Percentiles rank a stretch among this genome's conserved stretches.
These are phyloP conservation scores for Wickerhamomyces xylosicus DNA, from an alignment of 805 yeast genomes.

Conservation along the genomic window DNA sequence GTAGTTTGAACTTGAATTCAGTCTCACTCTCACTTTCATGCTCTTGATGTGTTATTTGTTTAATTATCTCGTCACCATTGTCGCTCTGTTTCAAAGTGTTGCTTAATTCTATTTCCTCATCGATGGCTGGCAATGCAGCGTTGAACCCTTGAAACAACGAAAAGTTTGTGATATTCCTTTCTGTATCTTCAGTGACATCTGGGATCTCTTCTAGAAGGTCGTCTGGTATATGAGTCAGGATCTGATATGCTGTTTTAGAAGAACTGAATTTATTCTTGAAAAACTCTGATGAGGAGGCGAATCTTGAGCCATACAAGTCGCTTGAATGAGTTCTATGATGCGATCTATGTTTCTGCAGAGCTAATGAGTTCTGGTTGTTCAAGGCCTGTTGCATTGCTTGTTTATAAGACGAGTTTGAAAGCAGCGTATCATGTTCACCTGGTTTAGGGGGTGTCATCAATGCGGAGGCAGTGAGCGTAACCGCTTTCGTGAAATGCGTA, in stretches of 20 bases:
- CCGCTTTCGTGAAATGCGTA: slow-evolving; percentile 32
- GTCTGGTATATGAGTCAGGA: slow-evolving; percentile 46
- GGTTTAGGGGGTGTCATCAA: slow-evolving; percentile 23
- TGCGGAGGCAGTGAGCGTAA: slow-evolving; percentile 48
- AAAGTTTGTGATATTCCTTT: slow-evolving; percentile 26
- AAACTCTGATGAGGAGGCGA: slow-evolving; percentile 26
- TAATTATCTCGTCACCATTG: slow-evolving; percentile 11
- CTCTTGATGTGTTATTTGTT: slow-evolving; percentile 16
- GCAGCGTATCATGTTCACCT: slow-evolving; percentile 22
- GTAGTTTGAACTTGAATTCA: slow-evolving; percentile 20
- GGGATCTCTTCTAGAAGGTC: slow-evolving; percentile 51
- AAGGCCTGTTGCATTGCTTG: slow-evolving; percentile 36
- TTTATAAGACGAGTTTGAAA: slow-evolving; percentile 30
- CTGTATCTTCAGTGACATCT: slow-evolving; percentile 11
- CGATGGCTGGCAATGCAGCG: slow-evolving; percentile 44
- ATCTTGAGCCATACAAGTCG: slow-evolving; percentile 17
- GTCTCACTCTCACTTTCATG: slow-evolving; percentile 8
- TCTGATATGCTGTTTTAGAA: slow-evolving; percentile 33
- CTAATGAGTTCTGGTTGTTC: slow-evolving; percentile 22
- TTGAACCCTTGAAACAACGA: slow-evolving; percentile 64
- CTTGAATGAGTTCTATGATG: slow-evolving; percentile 11
- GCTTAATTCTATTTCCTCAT: slow-evolving; percentile 27
- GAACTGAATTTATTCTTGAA: slow-evolving; percentile 26
- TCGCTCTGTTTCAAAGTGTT: slow-evolving; percentile 11
- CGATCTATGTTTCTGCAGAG: slow-evolving; percentile 22